Base-by-base conservation (phyloP, 179 eudicot genomes). In the Gypsophila paniculata region DNA sequence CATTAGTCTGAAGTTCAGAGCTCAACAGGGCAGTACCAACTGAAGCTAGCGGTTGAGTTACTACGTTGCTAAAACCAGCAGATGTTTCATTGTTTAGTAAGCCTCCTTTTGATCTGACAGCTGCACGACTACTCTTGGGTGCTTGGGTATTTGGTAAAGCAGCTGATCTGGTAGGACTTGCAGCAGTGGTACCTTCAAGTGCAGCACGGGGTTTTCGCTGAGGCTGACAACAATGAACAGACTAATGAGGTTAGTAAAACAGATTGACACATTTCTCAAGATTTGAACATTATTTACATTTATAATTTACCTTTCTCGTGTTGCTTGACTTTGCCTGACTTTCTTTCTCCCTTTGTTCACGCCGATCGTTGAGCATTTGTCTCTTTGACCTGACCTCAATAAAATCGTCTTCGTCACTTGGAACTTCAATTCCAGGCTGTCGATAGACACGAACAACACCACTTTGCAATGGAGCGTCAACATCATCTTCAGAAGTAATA, bases 351-450 rank as follows among this genome's bases (percentile, higher is more conserved):
- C 95, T 91, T 69, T 90, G 99, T 69, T 94, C 99, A 44, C 99
- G 98, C 4, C 99, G 88, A 83, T 92, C 95, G 77, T 95, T 95
- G 76, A 95, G 78, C 97, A 94, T 90, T 87, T 95, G 99, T 82
- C 98, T 85, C 80, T 92, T 95, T 60, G 99, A 95, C 79, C 99
- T 88, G 71, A 95, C 99, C 84, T 95, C 91, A 79, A 92, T 92
- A 74, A 95, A 95, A 76, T 92, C 96, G 85, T 95, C 96, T 72
- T 89, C 99, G 65, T 95, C 99, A 78, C 98, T 95, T 5, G 93
- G 90, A 42, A 87, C 85, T 83, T 95, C 99, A 54, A 95, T 95
- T 55, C 98, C 99, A 77, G 99, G 84, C 72, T 95, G 99, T 68
- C 86, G 80, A 69, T 81, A 95, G 65, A 92, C 83, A 25, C 87